Base-by-base conservation (phyloP, 2,329 filamentous ascomycete species). In the Microascus cirrosus region DNA sequence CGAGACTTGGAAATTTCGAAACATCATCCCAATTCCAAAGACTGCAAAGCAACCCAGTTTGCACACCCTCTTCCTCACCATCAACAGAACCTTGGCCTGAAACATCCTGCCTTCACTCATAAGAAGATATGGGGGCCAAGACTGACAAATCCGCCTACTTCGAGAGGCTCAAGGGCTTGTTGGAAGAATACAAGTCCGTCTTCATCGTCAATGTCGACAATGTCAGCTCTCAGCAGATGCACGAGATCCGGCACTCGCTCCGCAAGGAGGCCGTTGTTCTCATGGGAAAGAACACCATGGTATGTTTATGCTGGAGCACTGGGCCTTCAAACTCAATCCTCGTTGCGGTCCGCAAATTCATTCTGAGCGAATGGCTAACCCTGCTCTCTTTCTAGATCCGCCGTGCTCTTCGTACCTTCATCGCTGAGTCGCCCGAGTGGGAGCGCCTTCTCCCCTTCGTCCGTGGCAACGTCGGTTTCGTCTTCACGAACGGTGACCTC, bases 271-370 rank as follows among this genome's bases (percentile, higher is more conserved):
- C 85, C 78, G 89, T 97, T 69, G 92, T 99, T 69, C 83, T 99
- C 80, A 97, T 97, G 94, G 94, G 93, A 75, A 97, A 96, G 88
- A 99, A 99, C 87, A 99, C 94, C 78, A 99, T 99, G 94, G 93
- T 94, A 77, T 61, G 81, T 68, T 45, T 45, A 8, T 8, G 18
- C 39, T 8, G 28, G 28, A 8, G 4, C 15, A 18, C 18, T 13
- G 13, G 15, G 7, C 7, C n/a, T 45, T 15, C 39, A 18, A 18
- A 15, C 18, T 15, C 6, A 18, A 7, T 45, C n/a, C n/a, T n/a
- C n/a, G n/a, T n/a, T 3, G 13, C 39, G 39, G n/a, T 15, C 39
- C 39, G n/a, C 39, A n/a, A 45, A 8, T n/a, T 18, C 8, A 18
- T n/a, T 15, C 15, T 7, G 39, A 45, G 11, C 7, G 52, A 12